A percentile compares a stretch with the other conserved stretches of the same genome.
Evolutionary conservation across 2,329 filamentous ascomycete genomes (phyloP).

Genomic region (Dryadomyces quercus-mongolicae): DNA sequence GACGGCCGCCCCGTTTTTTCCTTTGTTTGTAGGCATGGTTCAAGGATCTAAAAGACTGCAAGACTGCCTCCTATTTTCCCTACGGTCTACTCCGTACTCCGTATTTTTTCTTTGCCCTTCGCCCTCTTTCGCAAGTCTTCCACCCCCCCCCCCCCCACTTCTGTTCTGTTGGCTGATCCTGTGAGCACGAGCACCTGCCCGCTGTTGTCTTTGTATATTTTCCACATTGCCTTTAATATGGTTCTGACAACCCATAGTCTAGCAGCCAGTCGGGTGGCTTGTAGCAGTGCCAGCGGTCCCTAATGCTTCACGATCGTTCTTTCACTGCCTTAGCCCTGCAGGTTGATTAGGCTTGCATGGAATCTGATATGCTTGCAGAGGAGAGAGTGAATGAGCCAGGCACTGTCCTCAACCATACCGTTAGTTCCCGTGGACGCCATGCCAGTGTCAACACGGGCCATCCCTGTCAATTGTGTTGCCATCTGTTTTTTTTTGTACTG

Average conservation of each 20-base stretch:
- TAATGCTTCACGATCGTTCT: neutral
- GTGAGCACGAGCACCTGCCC: neutral
- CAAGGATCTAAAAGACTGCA: slow-evolving; percentile 23
- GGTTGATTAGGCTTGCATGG: neutral
- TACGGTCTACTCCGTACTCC: too few species aligned
- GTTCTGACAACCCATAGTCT: neutral
- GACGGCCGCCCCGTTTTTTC: neutral
- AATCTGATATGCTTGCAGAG: neutral
- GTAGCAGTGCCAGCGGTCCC: neutral
- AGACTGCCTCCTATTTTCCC: neutral
- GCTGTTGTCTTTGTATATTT: too few species aligned
- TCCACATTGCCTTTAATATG: neutral
- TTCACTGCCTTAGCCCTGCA: neutral
- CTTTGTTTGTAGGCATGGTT: slow-evolving; percentile 23
- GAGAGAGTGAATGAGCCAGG: neutral
- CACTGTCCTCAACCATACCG: neutral
- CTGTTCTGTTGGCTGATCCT: neutral
- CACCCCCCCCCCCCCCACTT: neutral
- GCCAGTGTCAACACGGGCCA: neutral
- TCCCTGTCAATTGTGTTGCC: neutral
- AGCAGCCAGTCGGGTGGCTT: neutral
- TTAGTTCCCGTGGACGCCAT: neutral
- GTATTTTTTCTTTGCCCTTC: too few species aligned
- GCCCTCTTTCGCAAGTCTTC: neutral
- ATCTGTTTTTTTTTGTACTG: too few species aligned